These are phyloP conservation scores for Calycina marina DNA, from an alignment of 2,329 filamentous ascomycete genomes.

Conservation along the genomic window DNA sequence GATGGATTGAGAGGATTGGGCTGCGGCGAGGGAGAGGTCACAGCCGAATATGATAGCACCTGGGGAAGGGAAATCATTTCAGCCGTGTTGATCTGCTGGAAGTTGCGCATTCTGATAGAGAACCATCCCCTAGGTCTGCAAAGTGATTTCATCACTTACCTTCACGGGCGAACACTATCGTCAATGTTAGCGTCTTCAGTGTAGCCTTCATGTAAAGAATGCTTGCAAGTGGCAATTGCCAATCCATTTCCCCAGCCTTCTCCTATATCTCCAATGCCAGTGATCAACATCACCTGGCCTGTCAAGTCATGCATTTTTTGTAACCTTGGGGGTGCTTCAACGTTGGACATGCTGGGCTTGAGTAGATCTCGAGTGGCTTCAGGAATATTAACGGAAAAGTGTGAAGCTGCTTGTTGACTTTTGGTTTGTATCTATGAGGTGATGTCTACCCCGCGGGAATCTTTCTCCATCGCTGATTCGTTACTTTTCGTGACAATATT, in stretches of 20 bases:
- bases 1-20: slow-evolving; percentile 26
- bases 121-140: no score
- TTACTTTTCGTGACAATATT: no score
- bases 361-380: no score
- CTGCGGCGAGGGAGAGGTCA: slow-evolving; percentile 29
- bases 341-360: slow-evolving; percentile 8
- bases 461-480: no score
- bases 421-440: no score
- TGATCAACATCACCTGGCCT: slow-evolving; percentile 30
- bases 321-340: slow-evolving; percentile 9
- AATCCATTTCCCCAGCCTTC: slow-evolving; percentile 1
- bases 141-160: no score
- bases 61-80: slow-evolving; percentile 32
- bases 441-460: no score
- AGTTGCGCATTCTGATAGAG: no score
- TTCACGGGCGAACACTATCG: no score
- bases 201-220: no score
- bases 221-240: slow-evolving; percentile 28
- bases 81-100: no score
- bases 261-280: slow-evolving; percentile 20
- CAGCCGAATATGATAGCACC: slow-evolving; percentile 36
- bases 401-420: background rate
- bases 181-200: no score
- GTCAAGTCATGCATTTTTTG: slow-evolving; percentile 26
- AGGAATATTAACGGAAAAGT: background rate